A percentile compares a stretch with the other conserved stretches of the same genome.
Conservation (phyloP, 805 yeast species). For the Kurtzmaniella cleridarum region DNA sequence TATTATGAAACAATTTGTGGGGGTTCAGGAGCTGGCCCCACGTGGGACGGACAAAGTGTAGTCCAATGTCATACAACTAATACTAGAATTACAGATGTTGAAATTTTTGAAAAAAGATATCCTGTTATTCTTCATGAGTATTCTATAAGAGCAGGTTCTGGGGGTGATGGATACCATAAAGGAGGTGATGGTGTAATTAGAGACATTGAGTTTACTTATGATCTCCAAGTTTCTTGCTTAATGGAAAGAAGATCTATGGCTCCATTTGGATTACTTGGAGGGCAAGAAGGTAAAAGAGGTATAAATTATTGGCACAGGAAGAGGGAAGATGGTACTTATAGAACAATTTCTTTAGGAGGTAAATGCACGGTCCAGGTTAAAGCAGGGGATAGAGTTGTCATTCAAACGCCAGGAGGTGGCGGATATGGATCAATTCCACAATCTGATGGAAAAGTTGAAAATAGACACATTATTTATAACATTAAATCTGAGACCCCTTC, state of each 20-base stretch:
- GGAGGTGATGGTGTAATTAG: slow-evolving; percentile 90
- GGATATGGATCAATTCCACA: slow-evolving; percentile 30
- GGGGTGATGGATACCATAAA: slow-evolving; percentile 65
- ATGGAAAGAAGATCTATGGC: slow-evolving; percentile 82
- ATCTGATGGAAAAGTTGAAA: slow-evolving; percentile 1
- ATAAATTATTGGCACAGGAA: slow-evolving; percentile 29
- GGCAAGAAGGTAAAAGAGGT: slow-evolving; percentile 72
- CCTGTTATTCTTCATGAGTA: slow-evolving; percentile 77
- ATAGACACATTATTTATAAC: slow-evolving; percentile 10
- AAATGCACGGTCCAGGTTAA: slow-evolving; percentile 24
- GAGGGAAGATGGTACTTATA: slow-evolving; percentile 7
- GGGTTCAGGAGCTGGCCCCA: slow-evolving; percentile 88
- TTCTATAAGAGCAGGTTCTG: slow-evolving; percentile 64
- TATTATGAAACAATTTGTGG: slow-evolving; percentile 95
- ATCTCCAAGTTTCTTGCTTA: slow-evolving; percentile 65
- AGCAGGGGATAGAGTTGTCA: slow-evolving; percentile 37
- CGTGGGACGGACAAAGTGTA: slow-evolving; percentile 84
- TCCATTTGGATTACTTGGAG: slow-evolving; percentile 87
- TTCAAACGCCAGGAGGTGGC: slow-evolving; percentile 42
- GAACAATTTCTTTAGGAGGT: slow-evolving; percentile 27
- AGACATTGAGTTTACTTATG: slow-evolving; percentile 65
- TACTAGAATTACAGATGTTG: slow-evolving; percentile 89
- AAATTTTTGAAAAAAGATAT: slow-evolving; percentile 80
- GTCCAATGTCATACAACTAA: slow-evolving; percentile 94
- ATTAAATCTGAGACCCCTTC: slow-evolving; percentile 18